These are phyloP conservation scores for Cyberlindnera misumaiensis DNA, from an alignment of 805 yeast genomes.

Conservation along the genomic window DNA sequence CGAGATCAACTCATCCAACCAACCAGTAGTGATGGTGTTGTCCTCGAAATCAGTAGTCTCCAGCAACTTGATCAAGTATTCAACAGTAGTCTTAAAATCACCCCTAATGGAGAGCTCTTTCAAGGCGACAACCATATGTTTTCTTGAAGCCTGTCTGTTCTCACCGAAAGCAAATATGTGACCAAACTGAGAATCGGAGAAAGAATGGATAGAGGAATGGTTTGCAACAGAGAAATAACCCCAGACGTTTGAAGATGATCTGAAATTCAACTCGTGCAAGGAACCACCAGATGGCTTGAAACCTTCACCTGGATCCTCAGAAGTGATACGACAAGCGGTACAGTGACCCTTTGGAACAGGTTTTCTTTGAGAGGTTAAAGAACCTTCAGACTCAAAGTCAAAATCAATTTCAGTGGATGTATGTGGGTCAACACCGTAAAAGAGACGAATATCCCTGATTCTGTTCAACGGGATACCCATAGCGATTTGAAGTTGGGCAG, in stretches of 20 bases:
- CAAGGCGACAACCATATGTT: conserved; percentile 97
- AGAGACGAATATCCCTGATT: conserved; percentile 83
- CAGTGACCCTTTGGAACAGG: conserved; percentile 98
- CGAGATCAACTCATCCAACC: conserved; percentile 95
- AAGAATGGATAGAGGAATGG: conserved; percentile 95
- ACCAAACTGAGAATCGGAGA: conserved; percentile 97
- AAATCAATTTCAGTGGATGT: conserved; percentile 86
- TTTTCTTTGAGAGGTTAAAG: conserved; percentile 74
- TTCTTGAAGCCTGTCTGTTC: conserved; percentile 94
- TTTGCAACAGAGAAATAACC: conserved; percentile 97
- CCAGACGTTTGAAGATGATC: conserved; percentile 98
- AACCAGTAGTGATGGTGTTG: conserved; percentile 95
- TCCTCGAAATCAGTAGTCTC: conserved; percentile 97
- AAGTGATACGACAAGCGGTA: conserved; percentile 98
- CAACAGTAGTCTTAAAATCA: conserved; percentile 97
- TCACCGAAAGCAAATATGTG: conserved; percentile 99
- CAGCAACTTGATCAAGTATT: conserved; percentile 86
- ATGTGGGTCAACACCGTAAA: conserved; percentile 95
- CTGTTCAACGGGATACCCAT: conserved; percentile 99
- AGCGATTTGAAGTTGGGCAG: conserved; percentile 97
- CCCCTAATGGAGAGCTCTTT: conserved; percentile 96
- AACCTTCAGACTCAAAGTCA: conserved; percentile 67
- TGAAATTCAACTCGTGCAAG: conserved; percentile 90
- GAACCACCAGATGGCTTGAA: conserved; percentile 98
- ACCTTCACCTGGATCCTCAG: conserved; percentile 99